Evolutionary conservation across 371 early-diverging fungal species (phyloP).

Genomic region (Mortierella polycephala): DNA sequence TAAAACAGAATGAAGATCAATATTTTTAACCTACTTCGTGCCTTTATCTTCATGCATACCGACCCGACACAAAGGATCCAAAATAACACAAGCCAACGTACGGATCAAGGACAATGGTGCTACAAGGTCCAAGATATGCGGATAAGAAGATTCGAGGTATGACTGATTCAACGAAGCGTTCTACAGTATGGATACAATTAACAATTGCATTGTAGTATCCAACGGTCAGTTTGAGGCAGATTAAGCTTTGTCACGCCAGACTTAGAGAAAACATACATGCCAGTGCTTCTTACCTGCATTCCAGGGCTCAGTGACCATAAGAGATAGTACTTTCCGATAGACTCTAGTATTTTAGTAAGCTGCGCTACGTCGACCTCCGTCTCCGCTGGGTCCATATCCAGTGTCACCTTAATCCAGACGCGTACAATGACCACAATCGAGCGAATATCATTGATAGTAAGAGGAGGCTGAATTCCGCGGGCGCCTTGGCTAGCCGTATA

Average conservation of each 20-base stretch:
- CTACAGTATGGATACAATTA: constrained; percentile 6
- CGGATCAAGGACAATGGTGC: constrained; percentile 16
- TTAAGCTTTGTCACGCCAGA: too few species aligned
- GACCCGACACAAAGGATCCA: not conserved
- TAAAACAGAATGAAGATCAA: not conserved
- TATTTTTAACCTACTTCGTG: not conserved
- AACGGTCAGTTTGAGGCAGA: too few species aligned
- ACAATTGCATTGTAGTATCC: too few species aligned
- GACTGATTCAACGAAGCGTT: constrained; percentile 22
- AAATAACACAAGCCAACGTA: constrained; percentile 1
- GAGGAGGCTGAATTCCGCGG: constrained; percentile 43
- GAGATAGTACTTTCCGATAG: constrained; percentile 30
- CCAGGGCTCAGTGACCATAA: constrained; percentile 52
- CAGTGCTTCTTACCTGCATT: constrained; percentile 32
- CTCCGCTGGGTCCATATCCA: not conserved
- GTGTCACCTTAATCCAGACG: constrained; percentile 21
- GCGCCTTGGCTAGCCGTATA: constrained; percentile 35
- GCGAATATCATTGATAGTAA: constrained; percentile 27
- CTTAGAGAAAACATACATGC: too few species aligned
- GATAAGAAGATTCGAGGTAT: constrained; percentile 39
- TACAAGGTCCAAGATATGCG: constrained; percentile 39
- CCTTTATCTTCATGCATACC: not conserved
- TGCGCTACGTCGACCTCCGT: not conserved
- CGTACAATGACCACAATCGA: constrained; percentile 25
- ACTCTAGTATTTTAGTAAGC: constrained; percentile 13